phyloP scores from a whole-genome alignment of 352 stramenopile genomes.

The Globisporangium radiosum region DNA sequence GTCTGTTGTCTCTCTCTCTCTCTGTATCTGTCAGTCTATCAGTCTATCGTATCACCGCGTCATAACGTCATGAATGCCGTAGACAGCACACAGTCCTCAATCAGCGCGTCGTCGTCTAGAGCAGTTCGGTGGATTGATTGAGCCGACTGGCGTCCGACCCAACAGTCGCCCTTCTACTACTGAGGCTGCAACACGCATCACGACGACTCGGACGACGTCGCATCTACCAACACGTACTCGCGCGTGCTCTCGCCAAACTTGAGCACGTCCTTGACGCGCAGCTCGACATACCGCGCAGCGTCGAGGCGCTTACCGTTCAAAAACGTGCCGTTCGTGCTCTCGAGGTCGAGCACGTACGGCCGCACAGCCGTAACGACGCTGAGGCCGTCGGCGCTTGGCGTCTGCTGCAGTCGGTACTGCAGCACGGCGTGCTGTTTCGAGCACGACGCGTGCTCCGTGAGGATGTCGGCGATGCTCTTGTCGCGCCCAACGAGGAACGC shows the following conservation, averaged over 20 bases:
- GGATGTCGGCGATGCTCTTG: conserved; percentile 91
- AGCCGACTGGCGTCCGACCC: no score
- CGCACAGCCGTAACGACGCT: conserved; percentile 58
- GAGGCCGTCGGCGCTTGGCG: conserved; percentile 48
- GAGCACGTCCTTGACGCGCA: conserved; percentile 94
- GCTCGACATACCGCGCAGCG: conserved; percentile 94
- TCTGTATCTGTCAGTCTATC: background rate
- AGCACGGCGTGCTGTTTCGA: conserved; percentile 98
- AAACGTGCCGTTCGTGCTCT: conserved; percentile 97
- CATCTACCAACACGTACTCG: conserved; percentile 95
- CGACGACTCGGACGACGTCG: conserved; percentile 15
- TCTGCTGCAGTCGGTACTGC: conserved; percentile 89
- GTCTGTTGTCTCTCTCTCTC: no score
- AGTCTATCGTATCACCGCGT: background rate
- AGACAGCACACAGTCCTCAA: no score
- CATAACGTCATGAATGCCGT: background rate
- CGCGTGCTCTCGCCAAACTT: conserved; percentile 95
- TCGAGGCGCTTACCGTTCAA: conserved; percentile 95
- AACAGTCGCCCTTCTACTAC: background rate
- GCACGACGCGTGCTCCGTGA: conserved; percentile 91
- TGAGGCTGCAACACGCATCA: background rate
- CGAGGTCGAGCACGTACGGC: conserved; percentile 98
- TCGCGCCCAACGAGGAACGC: conserved; percentile 94
- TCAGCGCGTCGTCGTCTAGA: no score
- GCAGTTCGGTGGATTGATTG: no score